phyloP scores from a whole-genome alignment of 1,284 basidiomycete species.

The Marasmius fiardii region DNA sequence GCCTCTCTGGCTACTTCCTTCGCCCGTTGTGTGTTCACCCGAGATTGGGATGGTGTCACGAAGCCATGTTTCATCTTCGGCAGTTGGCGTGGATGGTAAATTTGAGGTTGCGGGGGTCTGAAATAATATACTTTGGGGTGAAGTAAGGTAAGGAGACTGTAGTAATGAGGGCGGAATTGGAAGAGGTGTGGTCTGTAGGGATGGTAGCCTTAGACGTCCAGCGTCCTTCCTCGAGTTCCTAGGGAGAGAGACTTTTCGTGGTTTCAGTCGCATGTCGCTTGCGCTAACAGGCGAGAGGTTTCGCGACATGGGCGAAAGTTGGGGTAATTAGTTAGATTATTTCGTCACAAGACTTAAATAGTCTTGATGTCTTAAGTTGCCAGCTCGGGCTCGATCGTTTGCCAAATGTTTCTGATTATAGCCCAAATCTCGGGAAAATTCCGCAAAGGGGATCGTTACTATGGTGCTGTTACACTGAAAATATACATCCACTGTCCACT shows the following conservation, averaged over 20 bases:
- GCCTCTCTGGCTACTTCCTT: neutral
- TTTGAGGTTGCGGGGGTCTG: slow-evolving; percentile 28
- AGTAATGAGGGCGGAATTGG: slow-evolving; percentile 58
- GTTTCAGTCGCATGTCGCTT: neutral
- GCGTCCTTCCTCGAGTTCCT: neutral
- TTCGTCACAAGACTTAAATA: too few species aligned
- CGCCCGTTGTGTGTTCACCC: neutral
- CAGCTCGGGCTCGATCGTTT: too few species aligned
- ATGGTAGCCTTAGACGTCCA: slow-evolving; percentile 9
- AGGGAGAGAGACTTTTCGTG: neutral
- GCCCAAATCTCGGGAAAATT: neutral
- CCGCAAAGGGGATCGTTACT: neutral
- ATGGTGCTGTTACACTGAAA: neutral
- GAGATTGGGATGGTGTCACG: slow-evolving; percentile 53
- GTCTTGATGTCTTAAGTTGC: too few species aligned
- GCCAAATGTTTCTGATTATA: too few species aligned
- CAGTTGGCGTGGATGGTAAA: slow-evolving; percentile 34
- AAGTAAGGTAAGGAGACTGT: slow-evolving; percentile 49
- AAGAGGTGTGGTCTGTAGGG: slow-evolving; percentile 25
- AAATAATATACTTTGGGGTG: slow-evolving; percentile 47
- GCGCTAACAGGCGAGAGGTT: neutral
- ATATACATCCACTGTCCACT: neutral
- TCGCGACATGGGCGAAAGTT: neutral
- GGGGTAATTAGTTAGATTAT: too few species aligned
- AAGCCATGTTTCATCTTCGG: slow-evolving; percentile 55